Base-by-base conservation (phyloP, 768 basidiomycete genomes). In the Auricularia heimuer region DNA sequence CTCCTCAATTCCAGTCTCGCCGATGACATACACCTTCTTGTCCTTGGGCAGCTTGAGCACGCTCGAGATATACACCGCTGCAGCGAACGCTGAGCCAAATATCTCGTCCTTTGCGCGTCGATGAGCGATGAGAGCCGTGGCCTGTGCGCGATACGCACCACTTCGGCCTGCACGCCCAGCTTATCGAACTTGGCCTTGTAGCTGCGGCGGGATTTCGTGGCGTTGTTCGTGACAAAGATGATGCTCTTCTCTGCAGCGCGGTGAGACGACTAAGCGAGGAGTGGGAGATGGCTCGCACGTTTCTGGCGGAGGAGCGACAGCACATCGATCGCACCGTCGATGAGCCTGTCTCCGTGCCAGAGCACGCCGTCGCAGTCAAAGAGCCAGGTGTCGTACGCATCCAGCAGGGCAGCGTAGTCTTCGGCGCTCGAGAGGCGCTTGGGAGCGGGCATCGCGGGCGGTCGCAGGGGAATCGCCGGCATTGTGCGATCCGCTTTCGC, bases 301-400 rank as follows among this genome's bases (percentile, higher is more conserved):
- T 81, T 81, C 66, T 79, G 79, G 67, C 94, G 84, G 68, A 97
- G 78, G 65, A 88, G 77, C 61, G 80, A 77, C 68, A 98, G 79
- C 21, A 92, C 91, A 56, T 93, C 84, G 51, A 84, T 76, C 2
- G 86, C 88, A 8, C 92, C 92, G 16, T 92, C 87, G 69, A 95
- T 84, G 36, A 90, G 78, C 61, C 81, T 79, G 75, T 90, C 88
- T 16, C 90, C 94, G 65, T 87, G 85, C 92, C 95, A 98, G 39
- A 98, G 80, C 24, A 98, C 95, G 14, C 94, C 95, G 72, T 98
- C 94, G 73, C 95, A 98, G 76, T 98, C 94, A 68, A 97, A 91
- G 76, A 98, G 82, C 87, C 94, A 96, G 34, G 94, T 96, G 73
- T 98, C 94, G 73, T 89, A 94, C 71, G 83, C 76, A 70, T 81